phyloP scores from a whole-genome alignment of 106 monocot species.

The Phalaenopsis equestris region DNA sequence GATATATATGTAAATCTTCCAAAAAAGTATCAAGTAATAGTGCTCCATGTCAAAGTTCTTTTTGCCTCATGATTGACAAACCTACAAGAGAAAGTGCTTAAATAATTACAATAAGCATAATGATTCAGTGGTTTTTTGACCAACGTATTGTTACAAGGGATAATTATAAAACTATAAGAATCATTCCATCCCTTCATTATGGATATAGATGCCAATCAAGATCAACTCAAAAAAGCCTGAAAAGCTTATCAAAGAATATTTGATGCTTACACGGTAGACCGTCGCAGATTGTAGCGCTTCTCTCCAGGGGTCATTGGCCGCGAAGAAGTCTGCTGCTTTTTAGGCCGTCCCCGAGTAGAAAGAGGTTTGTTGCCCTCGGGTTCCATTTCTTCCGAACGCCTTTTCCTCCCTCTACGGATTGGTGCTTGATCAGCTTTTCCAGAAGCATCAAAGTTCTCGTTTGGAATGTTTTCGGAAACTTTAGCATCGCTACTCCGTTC shows the following conservation, averaged over 20 bases:
- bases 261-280: slow-evolving; percentile 45
- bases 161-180: no score
- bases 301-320: slow-evolving; percentile 26
- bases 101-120: neutral
- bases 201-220: no score
- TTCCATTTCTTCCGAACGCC: slow-evolving; percentile 34
- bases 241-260: no score
- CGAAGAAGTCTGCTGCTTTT: slow-evolving; percentile 32
- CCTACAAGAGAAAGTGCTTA: neutral
- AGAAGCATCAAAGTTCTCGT: slow-evolving; percentile 31
- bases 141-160: no score
- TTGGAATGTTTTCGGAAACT: slow-evolving; percentile 19
- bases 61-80: neutral
- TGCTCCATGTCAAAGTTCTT: neutral
- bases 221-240: no score
- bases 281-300: slow-evolving; percentile 65
- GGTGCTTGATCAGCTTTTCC: slow-evolving; percentile 12
- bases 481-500: slow-evolving; percentile 15
- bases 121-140: no score
- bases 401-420: slow-evolving; percentile 32
- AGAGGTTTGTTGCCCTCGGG: slow-evolving; percentile 48
- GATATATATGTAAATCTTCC: neutral
- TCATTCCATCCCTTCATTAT: no score
- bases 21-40: neutral
- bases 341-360: slow-evolving; percentile 53